Evolutionary conservation across 1,284 basidiomycete species (phyloP), one percentile per base, ranked within the genome.

Genomic region (Pulveroboletus sp.): DNA sequence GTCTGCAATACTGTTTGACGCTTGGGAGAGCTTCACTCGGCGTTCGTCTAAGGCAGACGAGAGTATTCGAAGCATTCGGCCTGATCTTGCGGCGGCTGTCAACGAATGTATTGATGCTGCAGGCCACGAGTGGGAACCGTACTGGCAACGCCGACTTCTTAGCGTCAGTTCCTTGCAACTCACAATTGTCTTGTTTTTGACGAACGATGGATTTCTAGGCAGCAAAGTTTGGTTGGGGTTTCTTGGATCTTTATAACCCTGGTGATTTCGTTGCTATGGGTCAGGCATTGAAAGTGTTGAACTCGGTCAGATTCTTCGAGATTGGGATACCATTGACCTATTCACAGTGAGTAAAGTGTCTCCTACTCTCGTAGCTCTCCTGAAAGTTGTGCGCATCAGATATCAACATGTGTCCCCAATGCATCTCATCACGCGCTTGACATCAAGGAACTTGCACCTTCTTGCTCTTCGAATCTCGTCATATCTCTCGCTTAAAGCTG

Each of bases 81-180:
- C 89, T 2, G 94, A 96, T 35, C 82, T 99, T 39, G 89, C 87
- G 0, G 80, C 83, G 28, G 96, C 96, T 2, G 94, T 98, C 8
- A 91, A 98, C 67, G 89, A 92, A 43, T 96, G 95, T 64, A 88
- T 98, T 28, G 92, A 96, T 59, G 96, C 96, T 28, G 96, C 97
- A 1, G 93, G 92, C 2, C 82, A 88, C 52, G 96, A 98, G 74
- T 94, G 92, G 86, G 93, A 96, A 54, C 86, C 89, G 1, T 78
- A 83, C 55, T 96, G 93, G 92, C 96, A 99, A 71, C 85, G 89
- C 55, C 82, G 84, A 47, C 78, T 99, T 38, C 80, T 99, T 20
- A 92, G 85, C 70, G 93, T 93, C 60, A 68, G 75, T 51, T 43
- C 26, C 28, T 28, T 7, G 4, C 4, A n/a, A 52, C 15, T 22